phyloP scores from a whole-genome alignment of 208 protist genomes.

The Crithidia expoeki region DNA sequence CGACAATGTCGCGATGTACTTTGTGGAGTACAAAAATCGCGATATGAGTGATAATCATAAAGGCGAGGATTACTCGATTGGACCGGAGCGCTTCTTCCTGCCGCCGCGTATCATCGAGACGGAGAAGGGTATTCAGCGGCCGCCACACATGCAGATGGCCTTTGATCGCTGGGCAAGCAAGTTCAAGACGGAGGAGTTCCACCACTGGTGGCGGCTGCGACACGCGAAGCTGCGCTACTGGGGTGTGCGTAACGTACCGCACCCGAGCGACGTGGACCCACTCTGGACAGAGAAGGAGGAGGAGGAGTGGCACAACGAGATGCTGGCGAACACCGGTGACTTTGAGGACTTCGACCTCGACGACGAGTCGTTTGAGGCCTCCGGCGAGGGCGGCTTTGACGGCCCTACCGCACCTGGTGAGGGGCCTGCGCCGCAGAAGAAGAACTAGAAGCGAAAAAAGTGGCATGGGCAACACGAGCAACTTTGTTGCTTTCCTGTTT shows the following conservation, averaged over 20 bases:
- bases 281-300: slow-evolving; percentile 93
- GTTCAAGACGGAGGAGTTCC: slow-evolving; percentile 93
- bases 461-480: neutral
- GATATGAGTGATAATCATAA: slow-evolving; percentile 91
- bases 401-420: slow-evolving; percentile 21
- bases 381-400: slow-evolving; percentile 62
- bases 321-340: slow-evolving; percentile 85
- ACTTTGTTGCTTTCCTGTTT: neutral
- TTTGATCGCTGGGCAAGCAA: slow-evolving; percentile 92
- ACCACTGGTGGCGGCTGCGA: slow-evolving; percentile 91
- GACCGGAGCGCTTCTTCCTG: slow-evolving; percentile 90
- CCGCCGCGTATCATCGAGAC: slow-evolving; percentile 88
- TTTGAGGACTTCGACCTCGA: slow-evolving; percentile 90
- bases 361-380: slow-evolving; percentile 59
- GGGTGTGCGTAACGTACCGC: slow-evolving; percentile 92
- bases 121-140: slow-evolving; percentile 88
- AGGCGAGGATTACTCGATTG: slow-evolving; percentile 84
- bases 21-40: slow-evolving; percentile 91
- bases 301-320: slow-evolving; percentile 92
- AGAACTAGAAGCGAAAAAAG: slow-evolving; percentile 15
- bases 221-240: slow-evolving; percentile 92
- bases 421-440: slow-evolving; percentile 34
- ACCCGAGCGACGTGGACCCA: slow-evolving; percentile 89
- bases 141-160: slow-evolving; percentile 93
- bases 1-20: slow-evolving; percentile 88